Evolutionary conservation across 169 alveolate species (phyloP).

Genomic region (Eimeria praecox): DNA sequence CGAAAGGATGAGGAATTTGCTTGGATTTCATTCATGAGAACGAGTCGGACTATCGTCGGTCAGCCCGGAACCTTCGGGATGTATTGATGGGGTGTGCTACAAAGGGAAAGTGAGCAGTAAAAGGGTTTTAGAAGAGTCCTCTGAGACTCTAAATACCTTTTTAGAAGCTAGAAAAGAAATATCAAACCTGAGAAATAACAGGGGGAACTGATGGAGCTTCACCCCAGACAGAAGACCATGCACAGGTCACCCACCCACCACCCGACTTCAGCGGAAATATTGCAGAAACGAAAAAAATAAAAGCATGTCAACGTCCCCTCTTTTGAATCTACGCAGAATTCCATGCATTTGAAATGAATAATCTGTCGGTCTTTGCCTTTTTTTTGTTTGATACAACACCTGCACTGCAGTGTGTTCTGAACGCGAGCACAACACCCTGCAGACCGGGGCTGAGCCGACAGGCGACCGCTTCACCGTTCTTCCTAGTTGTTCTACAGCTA

Average conservation of each 20-base stretch:
- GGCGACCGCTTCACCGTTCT: background rate
- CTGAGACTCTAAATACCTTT: background rate
- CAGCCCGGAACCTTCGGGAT: background rate
- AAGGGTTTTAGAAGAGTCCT: background rate
- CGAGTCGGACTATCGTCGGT: background rate
- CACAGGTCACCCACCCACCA: background rate
- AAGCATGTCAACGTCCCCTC: background rate
- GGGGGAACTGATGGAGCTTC: background rate
- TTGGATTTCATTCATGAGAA: background rate
- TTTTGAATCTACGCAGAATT: background rate
- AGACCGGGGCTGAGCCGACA: constrained; percentile 16
- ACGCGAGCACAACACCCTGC: background rate
- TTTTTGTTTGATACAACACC: background rate
- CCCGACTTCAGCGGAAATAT: too few relatives aligned
- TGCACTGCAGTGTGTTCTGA: background rate
- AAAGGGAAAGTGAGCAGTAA: background rate
- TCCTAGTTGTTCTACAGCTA: background rate
- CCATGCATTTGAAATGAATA: background rate
- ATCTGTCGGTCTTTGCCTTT: background rate
- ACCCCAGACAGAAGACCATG: background rate
- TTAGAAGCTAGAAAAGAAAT: background rate
- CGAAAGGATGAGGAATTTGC: background rate
- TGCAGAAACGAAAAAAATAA: background rate
- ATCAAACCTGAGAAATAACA: background rate
- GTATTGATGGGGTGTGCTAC: background rate